These are phyloP conservation scores for Vitis amurensis DNA, from an alignment of 164 flowering plant genomes.

Conservation along the genomic window DNA sequence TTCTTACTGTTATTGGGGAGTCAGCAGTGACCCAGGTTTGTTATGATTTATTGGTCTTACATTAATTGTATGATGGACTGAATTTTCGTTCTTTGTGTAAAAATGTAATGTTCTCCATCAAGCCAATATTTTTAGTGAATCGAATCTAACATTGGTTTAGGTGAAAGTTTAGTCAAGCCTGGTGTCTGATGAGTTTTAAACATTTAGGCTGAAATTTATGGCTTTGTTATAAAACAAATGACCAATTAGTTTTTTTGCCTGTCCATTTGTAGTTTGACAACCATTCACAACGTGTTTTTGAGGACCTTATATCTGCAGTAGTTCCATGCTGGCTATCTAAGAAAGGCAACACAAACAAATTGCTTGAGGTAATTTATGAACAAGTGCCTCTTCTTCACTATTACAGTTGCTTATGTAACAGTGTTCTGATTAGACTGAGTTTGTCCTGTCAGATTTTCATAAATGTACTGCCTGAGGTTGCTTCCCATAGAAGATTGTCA, in stretches of 20 bases:
- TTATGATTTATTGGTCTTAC: conserved; percentile 10
- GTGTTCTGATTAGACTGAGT: conserved; percentile 7
- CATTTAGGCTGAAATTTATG: too few relatives aligned
- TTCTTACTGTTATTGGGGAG: conserved; percentile 63
- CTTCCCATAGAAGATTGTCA: conserved; percentile 69
- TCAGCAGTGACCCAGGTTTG: conserved; percentile 74
- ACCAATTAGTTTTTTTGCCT: not conserved
- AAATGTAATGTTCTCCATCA: too few relatives aligned
- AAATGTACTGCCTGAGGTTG: conserved; percentile 64
- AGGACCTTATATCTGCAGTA: conserved; percentile 71
- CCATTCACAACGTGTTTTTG: conserved; percentile 71
- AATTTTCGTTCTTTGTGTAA: too few relatives aligned
- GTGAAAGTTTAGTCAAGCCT: too few relatives aligned
- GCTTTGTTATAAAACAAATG: too few relatives aligned
- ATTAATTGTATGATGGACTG: not conserved
- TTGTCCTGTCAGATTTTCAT: conserved; percentile 60
- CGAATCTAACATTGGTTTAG: too few relatives aligned
- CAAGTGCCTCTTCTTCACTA: not conserved
- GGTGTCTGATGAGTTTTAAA: too few relatives aligned
- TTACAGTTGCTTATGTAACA: not conserved
- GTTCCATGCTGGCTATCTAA: conserved; percentile 79
- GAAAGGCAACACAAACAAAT: conserved; percentile 33
- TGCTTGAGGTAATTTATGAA: conserved; percentile 65
- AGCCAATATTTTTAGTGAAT: too few relatives aligned
- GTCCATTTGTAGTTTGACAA: conserved; percentile 52